Evolutionary conservation across 1,284 basidiomycete species (phyloP), one percentile per base, ranked within the genome.

Genomic region (Pyrrhoderma noxium): DNA sequence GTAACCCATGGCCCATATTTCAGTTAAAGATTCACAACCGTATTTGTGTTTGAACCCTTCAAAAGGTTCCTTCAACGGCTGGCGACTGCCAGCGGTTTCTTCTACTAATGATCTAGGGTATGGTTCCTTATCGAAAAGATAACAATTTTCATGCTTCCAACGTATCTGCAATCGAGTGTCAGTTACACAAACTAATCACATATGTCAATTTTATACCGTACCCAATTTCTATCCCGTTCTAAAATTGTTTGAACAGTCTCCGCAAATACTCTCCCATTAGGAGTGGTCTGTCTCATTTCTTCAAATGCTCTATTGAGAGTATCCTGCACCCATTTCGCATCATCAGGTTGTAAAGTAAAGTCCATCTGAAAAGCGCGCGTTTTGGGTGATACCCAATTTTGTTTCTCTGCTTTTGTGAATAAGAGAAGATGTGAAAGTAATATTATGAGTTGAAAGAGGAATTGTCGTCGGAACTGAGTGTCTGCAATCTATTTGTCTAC

Each of bases 391-490:
- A 72, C 67, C 81, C 82, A 87, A 34, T 70, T 65, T 1, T 74
- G 70, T 59, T 89, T 89, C 5, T 79, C 76, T 0, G 75, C 57
- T 54, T 83, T 82, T 0, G 89, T 89, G 65, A 90, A 91, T 2
- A 74, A 80, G 18, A 87, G 73, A 22, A 95, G 74, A 64, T 93
- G 89, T 52, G 86, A 78, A 43, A 93, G 76, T 4, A 93, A 73
- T 47, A 94, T 88, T 35, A 93, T 73, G 11, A 92, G 73, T 63
- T 95, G 92, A 60, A 93, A 83, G 22, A 95, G 73, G 62, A 93
- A 80, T 68, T 95, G 93, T n/a, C 90, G 82, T 19, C 93, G 85
- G 69, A 95, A 95, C 56, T 86, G 80, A 0, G 85, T 84, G 62
- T 94, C 91, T 18, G 89, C 85, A 53, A 94, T 80, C 89, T 92